Conservation (phyloP, 148 eudicot species). For the Dysphania ambrosioides region DNA sequence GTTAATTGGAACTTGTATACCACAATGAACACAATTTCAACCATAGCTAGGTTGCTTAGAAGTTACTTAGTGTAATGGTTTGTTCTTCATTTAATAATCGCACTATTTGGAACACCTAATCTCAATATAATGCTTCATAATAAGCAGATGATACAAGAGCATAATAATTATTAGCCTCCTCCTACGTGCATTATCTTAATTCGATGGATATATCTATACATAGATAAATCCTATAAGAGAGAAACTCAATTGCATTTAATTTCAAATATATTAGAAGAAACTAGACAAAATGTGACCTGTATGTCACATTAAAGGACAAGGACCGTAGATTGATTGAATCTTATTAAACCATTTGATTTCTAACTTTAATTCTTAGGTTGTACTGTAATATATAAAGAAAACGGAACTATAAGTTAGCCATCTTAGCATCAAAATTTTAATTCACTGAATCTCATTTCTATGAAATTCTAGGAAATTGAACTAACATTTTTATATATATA, state of each 20-base stretch:
- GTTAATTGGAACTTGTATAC: not conserved
- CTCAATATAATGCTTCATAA: slow-evolving; percentile 3
- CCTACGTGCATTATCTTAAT: not conserved
- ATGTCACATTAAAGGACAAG: not conserved
- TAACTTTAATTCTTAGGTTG: too few species aligned
- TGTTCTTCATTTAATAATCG: slow-evolving; percentile 2
- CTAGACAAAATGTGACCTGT: not conserved
- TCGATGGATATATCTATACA: not conserved
- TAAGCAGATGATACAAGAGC: not conserved
- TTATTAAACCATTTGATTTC: too few species aligned
- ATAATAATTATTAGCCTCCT: not conserved
- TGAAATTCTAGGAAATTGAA: not conserved
- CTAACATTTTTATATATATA: not conserved
- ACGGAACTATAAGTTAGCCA: not conserved
- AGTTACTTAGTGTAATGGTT: slow-evolving; percentile 19
- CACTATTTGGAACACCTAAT: slow-evolving; percentile 6
- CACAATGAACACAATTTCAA: slow-evolving; percentile 3
- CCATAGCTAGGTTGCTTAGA: slow-evolving; percentile 21
- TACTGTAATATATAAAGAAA: not conserved
- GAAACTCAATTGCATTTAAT: not conserved
- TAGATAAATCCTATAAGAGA: not conserved
- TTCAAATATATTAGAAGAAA: slow-evolving; percentile 2
- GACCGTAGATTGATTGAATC: not conserved
- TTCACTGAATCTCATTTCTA: not conserved
- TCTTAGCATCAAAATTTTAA: not conserved